A percentile compares a stretch with the other conserved stretches of the same genome.
Evolutionary conservation across 345 rosid species (phyloP).

Genomic region (Lumnitzera littorea): DNA sequence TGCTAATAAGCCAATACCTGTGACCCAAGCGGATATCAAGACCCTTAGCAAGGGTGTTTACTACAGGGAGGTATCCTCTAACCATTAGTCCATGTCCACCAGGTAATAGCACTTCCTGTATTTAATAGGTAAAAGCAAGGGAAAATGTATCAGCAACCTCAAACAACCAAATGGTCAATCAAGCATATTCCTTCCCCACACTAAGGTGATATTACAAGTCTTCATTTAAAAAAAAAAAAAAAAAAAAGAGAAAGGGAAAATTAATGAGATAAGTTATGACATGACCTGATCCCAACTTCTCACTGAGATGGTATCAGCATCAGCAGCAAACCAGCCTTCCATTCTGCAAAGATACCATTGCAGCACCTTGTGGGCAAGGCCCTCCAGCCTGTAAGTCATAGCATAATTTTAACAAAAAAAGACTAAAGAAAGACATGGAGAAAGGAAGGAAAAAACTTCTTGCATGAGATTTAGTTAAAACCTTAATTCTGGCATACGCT

Average conservation of each 20-base stretch:
- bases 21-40: slow-evolving; percentile 78
- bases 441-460: neutral
- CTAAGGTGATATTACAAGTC: neutral
- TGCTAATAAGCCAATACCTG: slow-evolving; percentile 31
- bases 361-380: slow-evolving; percentile 69
- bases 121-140: neutral
- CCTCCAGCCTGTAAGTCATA: slow-evolving; percentile 51
- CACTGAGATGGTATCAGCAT: slow-evolving; percentile 87
- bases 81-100: slow-evolving; percentile 99
- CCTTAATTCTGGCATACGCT: slow-evolving; percentile 84
- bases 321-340: slow-evolving; percentile 99
- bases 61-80: slow-evolving; percentile 90
- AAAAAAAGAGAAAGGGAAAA: neutral
- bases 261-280: neutral
- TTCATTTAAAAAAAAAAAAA: too few relatives aligned
- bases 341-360: slow-evolving; percentile 98
- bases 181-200: too few relatives aligned
- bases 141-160: neutral
- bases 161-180: neutral
- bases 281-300: slow-evolving; percentile 86
- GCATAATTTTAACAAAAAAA: slow-evolving; percentile 8
- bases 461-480: slow-evolving; percentile 8
- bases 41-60: slow-evolving; percentile 92
- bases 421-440: neutral
- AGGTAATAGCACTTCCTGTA: slow-evolving; percentile 81